Conservation (phyloP, 1,284 basidiomycete genomes). For the Marasmius oreades region DNA sequence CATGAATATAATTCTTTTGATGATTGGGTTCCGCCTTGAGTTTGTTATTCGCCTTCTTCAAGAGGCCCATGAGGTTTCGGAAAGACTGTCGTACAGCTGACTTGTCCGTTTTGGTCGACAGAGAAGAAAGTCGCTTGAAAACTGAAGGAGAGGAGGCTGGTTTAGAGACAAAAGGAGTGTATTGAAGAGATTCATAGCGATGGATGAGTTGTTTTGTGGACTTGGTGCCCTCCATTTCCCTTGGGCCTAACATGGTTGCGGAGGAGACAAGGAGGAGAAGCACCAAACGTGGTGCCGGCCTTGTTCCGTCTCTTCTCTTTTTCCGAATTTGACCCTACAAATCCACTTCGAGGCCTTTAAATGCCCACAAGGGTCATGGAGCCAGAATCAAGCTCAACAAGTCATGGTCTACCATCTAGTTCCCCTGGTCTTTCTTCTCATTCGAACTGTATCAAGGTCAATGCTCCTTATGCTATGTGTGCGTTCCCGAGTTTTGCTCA, state of each 20-base stretch:
- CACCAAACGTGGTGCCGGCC: background rate
- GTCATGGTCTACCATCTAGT: background rate
- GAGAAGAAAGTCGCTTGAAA: background rate
- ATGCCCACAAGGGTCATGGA: background rate
- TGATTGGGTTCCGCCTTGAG: slow-evolving; percentile 3
- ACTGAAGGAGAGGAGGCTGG: slow-evolving; percentile 9
- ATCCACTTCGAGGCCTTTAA: background rate
- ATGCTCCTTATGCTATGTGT: slow-evolving; percentile 3
- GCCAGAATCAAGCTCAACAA: background rate
- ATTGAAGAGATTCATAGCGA: slow-evolving; percentile 37
- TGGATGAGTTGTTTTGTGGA: slow-evolving; percentile 40
- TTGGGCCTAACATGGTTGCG: slow-evolving; percentile 17
- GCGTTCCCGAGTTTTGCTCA: background rate
- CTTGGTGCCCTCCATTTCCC: slow-evolving; percentile 16
- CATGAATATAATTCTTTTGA: background rate
- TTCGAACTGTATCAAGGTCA: background rate
- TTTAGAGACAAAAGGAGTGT: slow-evolving; percentile 13
- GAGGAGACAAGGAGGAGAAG: background rate
- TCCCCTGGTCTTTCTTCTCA: background rate
- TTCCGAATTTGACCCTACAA: background rate
- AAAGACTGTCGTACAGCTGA: slow-evolving; percentile 65
- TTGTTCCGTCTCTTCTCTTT: background rate
- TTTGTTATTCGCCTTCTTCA: slow-evolving; percentile 49
- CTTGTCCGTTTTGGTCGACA: slow-evolving; percentile 32
- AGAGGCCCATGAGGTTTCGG: slow-evolving; percentile 58